Base-by-base conservation (phyloP, 257 asterid species). In the Fraxinus cuspidata region DNA sequence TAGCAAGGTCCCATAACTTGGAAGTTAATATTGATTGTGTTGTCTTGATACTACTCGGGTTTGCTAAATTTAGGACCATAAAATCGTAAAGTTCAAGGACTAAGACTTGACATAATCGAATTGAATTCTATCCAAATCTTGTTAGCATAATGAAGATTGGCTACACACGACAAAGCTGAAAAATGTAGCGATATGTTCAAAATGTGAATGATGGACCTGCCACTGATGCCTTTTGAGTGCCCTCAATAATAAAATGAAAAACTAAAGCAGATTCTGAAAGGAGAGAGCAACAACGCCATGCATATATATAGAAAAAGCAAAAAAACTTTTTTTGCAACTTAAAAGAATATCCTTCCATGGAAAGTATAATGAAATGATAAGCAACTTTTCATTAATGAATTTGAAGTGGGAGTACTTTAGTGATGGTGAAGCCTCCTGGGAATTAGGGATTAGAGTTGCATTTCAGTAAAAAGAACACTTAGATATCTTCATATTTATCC, bases 281-380 rank as follows among this genome's bases (percentile, higher is more conserved):
- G 23, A 7, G 25, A 21, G n/a, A 60, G 71, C 44, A 69, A 40
- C 16, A 82, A 40, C 56, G 18, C 12, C 10, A 19, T 19, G 67
- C 49, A 76, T 77, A 76, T 68, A 79, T 67, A 76, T 78, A 76
- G 74, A 71, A 84, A 89, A 91, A 80, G 90, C 68, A 74, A 42
- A 12, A 12, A 67, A 37, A 79, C 85, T 42, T 42, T 42, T 40
- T 42, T 42, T 42, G 49, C 49, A 42, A 42, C 77, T 80, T 13
- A 74, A 76, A 80, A 72, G 71, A 73, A 77, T 74, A 78, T 40
- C 81, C 82, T 86, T 85, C 80, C 83, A 83, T 76, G 85, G 81
- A 91, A 89, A 89, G 95, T 83, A 74, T 81, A 80, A 88, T 89
- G 88, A 89, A 80, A 88, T 89, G 88, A 89, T 88, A 84, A 82